Base-by-base conservation (phyloP, 129 eudicot genomes). In the Flaveria ramosissima region DNA sequence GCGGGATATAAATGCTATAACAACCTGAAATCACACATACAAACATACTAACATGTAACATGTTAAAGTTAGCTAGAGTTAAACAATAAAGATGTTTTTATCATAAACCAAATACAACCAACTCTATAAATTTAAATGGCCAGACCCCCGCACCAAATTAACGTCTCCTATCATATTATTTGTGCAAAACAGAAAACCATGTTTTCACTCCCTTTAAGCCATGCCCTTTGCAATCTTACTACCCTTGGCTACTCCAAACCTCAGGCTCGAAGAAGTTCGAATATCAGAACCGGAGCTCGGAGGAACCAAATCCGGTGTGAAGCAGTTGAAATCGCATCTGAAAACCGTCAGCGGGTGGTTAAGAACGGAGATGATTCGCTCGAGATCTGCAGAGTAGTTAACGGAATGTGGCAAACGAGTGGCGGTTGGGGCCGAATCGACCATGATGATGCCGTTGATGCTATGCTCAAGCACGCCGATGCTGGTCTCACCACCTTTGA, bases 371-470 rank as follows among this genome's bases (percentile, higher is more conserved):
- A 89, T 36, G 97, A 94, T 86, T 89, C 96, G 7, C 75, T 94
- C 75, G 90, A 91, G 59, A 91, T 94, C 76, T 89, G 99, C 86
- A 77, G 97, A 82, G 96, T 94, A 19, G 84, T 91, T 9, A 94
- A 94, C 32, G 97, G 99, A 8, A 94, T 94, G 99, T 94, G 99
- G 99, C 99, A 94, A 75, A 94, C 99, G 16, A 94, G 99, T 75
- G 99, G 99, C 24, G 97, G 99, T 15, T 94, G 99, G 99, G 99
- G 99, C 11, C 78, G 79, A 79, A 94, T 94, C 60, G 97, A 94
- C 63, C 96, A 93, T 39, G 86, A 85, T 80, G 83, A 81, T 72
- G 99, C 99, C 83, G 92, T 94, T 47, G 91, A 91, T 5, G 91
- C 97, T 27, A 94, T 94, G 97, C 96, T 94, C 14, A 80, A 82